Evolutionary conservation across 345 rosid genomes (phyloP).

Genomic region (Carallia pectinifolia): DNA sequence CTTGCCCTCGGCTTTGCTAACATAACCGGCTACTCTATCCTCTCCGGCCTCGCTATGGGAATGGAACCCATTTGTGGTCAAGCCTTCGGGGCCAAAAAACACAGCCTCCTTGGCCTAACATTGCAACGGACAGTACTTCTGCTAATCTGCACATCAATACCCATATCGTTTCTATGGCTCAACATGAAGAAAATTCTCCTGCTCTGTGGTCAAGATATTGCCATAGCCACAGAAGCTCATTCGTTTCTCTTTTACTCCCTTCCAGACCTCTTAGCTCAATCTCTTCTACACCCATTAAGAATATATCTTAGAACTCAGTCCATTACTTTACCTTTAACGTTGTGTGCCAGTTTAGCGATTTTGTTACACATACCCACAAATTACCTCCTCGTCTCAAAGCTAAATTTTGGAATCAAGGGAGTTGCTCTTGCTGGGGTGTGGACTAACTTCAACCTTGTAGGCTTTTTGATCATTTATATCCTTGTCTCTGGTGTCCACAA

Average conservation of each 20-base stretch:
- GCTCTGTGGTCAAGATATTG: constrained; percentile 57
- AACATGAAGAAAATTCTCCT: constrained; percentile 61
- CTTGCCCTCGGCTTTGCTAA: constrained; percentile 86
- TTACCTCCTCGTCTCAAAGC: constrained; percentile 44
- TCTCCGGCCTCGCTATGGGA: constrained; percentile 86
- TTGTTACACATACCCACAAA: constrained; percentile 26
- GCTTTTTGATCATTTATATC: constrained; percentile 50
- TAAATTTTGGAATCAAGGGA: constrained; percentile 64
- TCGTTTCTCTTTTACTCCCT: constrained; percentile 60
- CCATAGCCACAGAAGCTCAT: constrained; percentile 61
- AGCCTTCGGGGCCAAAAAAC: constrained; percentile 73
- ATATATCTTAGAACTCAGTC: constrained; percentile 77
- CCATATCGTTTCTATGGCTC: constrained; percentile 69
- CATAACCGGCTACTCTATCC: constrained; percentile 84
- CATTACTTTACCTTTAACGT: constrained; percentile 31
- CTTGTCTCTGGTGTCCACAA: constrained; percentile 47
- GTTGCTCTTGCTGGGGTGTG: constrained; percentile 69
- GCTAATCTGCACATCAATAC: constrained; percentile 57
- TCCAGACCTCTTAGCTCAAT: constrained; percentile 80
- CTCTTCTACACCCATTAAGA: constrained; percentile 78
- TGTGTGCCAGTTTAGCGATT: constrained; percentile 18
- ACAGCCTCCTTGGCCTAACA: constrained; percentile 52
- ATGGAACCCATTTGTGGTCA: constrained; percentile 93
- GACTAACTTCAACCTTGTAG: constrained; percentile 69
- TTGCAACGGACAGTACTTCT: constrained; percentile 63